These are phyloP conservation scores for Cystobasidium pallidum DNA, from an alignment of 1,284 basidiomycete species.

Conservation along the genomic window DNA sequence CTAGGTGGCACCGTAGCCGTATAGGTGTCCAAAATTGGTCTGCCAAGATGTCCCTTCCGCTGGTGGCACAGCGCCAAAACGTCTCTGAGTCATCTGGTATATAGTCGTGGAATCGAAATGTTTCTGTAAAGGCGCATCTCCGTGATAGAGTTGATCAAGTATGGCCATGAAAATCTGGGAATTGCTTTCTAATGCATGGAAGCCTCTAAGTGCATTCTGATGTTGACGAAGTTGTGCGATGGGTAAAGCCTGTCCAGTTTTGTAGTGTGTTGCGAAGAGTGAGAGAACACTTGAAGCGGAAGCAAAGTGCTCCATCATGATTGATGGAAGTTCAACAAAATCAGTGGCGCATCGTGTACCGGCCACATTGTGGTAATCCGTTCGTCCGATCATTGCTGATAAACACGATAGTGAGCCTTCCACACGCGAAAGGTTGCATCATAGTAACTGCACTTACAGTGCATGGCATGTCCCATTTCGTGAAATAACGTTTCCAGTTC, in stretches of 20 bases:
- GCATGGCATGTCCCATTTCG: slow-evolving; percentile 99
- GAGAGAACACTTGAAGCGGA: slow-evolving; percentile 79
- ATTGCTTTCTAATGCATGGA: slow-evolving; percentile 72
- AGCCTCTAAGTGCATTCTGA: slow-evolving; percentile 52
- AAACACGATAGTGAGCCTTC: neutral
- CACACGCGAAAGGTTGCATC: neutral
- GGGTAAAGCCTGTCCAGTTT: slow-evolving; percentile 70
- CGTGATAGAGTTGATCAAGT: slow-evolving; percentile 90
- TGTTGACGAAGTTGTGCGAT: slow-evolving; percentile 62
- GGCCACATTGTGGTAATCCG: slow-evolving; percentile 95
- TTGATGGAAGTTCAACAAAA: slow-evolving; percentile 96
- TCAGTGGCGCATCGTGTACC: slow-evolving; percentile 99
- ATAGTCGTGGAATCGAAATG: slow-evolving; percentile 62
- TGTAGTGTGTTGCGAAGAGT: slow-evolving; percentile 68
- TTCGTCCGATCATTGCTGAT: slow-evolving; percentile 93
- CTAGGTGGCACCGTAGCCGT: slow-evolving; percentile 95
- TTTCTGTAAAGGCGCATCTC: slow-evolving; percentile 63
- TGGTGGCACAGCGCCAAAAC: slow-evolving; percentile 64
- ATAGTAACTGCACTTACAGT: slow-evolving; percentile 69
- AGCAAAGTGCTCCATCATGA: slow-evolving; percentile 96
- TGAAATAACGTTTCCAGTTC: slow-evolving; percentile 95
- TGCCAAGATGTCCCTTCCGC: slow-evolving; percentile 86
- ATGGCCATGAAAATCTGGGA: slow-evolving; percentile 87
- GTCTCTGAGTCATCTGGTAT: slow-evolving; percentile 40
- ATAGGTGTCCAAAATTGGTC: slow-evolving; percentile 91